Evolutionary conservation across 2,329 filamentous ascomycete genomes (phyloP), one percentile per base, ranked within the genome.

Genomic region (Diaporthe vexans): DNA sequence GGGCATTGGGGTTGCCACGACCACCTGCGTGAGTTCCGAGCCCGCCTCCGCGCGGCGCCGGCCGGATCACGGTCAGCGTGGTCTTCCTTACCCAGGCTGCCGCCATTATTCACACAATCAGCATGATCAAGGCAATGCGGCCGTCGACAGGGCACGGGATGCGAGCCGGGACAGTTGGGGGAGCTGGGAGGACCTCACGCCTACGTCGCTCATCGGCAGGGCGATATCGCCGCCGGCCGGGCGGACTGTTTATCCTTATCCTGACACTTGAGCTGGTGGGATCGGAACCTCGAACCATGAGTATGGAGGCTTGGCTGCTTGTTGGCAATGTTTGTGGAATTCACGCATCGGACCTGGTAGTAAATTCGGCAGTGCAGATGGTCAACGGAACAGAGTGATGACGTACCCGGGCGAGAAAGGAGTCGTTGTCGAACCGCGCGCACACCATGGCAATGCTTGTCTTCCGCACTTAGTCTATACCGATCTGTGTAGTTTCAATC

Each of bases 91-190:
- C 61, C 33, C 56, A 17, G 29, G 40, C 24, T 17, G 11, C 17
- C 24, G 33, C 11, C 35, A 40, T 26, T n/a, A 40, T 8, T 4
- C 48, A 26, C 57, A 48, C 17, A 11, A 43, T 24, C 58, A 9
- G 11, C 5, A 63, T 21, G 11, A 48, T 8, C 24, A 48, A 46
- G 48, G 7, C 33, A 11, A 33, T n/a, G 48, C 48, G 33, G n/a
- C 46, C 10, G 48, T 15, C 21, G 63, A 21, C 15, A 17, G 43
- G 43, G 29, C 11, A 17, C 54, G 37, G 10, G 51, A 10, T 5
- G 69, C 35, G 13, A 29, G 54, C 43, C 48, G 67, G 40, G 72
- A 63, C 3, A 76, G 74, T 19, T 76, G 74, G 74, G 74, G 72
- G 5, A 74, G 74, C 54, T 74, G 74, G 72, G 74, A 71, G 63